These are phyloP conservation scores for Magnolia officinalis DNA, from an alignment of 164 flowering plant genomes.

Conservation along the genomic window DNA sequence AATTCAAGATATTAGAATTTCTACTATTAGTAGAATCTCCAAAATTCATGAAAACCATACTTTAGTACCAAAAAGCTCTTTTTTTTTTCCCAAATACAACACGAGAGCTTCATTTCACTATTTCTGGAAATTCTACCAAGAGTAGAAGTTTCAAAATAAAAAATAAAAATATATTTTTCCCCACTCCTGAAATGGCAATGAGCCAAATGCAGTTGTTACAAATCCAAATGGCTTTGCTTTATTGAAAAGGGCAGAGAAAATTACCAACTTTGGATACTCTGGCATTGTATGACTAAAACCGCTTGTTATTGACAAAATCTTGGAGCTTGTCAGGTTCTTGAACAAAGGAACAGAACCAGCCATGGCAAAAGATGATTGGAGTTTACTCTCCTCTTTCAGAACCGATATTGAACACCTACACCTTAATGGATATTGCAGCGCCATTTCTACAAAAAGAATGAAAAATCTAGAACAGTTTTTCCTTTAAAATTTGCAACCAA, in stretches of 20 bases:
- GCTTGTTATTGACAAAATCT: conserved; percentile 10
- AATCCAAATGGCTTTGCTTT: not conserved
- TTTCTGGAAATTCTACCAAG: not conserved
- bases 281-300: not conserved
- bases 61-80: not conserved
- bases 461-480: not conserved
- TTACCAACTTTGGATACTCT: conserved; percentile 16
- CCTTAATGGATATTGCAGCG: conserved; percentile 19
- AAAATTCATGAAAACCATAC: too few relatives aligned
- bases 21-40: not conserved
- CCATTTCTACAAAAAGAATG: conserved; percentile 21
- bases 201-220: not conserved
- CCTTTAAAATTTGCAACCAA: not conserved
- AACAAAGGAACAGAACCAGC: conserved; percentile 2
- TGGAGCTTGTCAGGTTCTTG: conserved; percentile 1
- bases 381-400: conserved; percentile 5
- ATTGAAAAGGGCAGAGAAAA: conserved; percentile 3
- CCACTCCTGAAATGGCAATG: not conserved
- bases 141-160: too few relatives aligned
- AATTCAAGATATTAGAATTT: not conserved
- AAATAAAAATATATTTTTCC: too few relatives aligned
- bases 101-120: not conserved
- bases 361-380: conserved; percentile 10
- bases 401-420: conserved; percentile 11
- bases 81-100: not conserved